These are phyloP conservation scores for Ilyonectria robusta DNA, from an alignment of 2,329 filamentous ascomycete genomes.

Conservation along the genomic window DNA sequence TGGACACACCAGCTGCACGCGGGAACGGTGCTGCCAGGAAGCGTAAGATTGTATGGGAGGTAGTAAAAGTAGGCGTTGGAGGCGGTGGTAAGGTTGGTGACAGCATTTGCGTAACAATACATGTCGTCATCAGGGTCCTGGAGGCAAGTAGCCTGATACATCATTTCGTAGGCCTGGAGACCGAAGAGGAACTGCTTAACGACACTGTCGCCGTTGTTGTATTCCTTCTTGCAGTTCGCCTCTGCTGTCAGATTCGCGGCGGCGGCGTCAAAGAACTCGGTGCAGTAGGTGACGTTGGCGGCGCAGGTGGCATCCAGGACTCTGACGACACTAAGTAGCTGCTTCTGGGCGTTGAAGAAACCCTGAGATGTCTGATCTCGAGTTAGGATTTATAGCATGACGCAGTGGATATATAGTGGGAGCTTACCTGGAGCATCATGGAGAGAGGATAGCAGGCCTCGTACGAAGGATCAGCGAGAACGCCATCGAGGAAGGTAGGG, in stretches of 20 bases:
- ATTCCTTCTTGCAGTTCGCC: constrained; percentile 81
- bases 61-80: constrained; percentile 88
- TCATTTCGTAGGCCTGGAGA: constrained; percentile 80
- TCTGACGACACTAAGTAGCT: constrained; percentile 79
- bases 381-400: constrained; percentile 22
- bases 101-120: constrained; percentile 88
- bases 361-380: constrained; percentile 78
- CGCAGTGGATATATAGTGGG: too few relatives aligned
- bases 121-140: constrained; percentile 74
- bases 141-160: constrained; percentile 87
- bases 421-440: constrained; percentile 80
- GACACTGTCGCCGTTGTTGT: constrained; percentile 74
- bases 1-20: constrained; percentile 83
- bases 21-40: constrained; percentile 78
- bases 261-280: constrained; percentile 72
- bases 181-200: constrained; percentile 83
- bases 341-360: constrained; percentile 86
- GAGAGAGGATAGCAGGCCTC: constrained; percentile 86
- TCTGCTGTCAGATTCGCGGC: constrained; percentile 75
- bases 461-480: constrained; percentile 78
- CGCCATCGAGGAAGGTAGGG: constrained; percentile 75
- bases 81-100: constrained; percentile 80
- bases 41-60: constrained; percentile 80
- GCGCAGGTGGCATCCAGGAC: constrained; percentile 85
- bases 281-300: constrained; percentile 77